phyloP scores from a whole-genome alignment of 2,329 filamentous ascomycete species.

The Sporothrix globosa region DNA sequence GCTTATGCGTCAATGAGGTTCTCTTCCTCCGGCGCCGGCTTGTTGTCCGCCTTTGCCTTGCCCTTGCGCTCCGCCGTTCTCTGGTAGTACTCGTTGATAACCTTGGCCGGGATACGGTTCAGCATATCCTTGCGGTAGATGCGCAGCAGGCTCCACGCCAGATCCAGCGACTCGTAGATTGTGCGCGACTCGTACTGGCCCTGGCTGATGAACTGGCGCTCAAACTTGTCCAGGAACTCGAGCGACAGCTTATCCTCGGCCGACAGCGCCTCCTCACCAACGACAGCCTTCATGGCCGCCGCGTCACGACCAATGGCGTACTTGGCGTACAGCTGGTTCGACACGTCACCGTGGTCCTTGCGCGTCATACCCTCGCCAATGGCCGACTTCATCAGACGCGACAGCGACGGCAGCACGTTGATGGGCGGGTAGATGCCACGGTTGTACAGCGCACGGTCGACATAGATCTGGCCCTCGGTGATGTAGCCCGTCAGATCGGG shows the following conservation, averaged over 20 bases:
- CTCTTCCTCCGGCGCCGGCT: slow-evolving; percentile 44
- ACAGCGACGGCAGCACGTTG: slow-evolving; percentile 96
- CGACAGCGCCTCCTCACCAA: slow-evolving; percentile 95
- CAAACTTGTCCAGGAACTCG: slow-evolving; percentile 98
- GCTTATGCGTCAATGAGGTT: slow-evolving; percentile 46
- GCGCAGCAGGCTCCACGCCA: slow-evolving; percentile 93
- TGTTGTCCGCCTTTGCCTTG: slow-evolving; percentile 59
- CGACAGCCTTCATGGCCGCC: slow-evolving; percentile 98
- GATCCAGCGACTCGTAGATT: slow-evolving; percentile 91
- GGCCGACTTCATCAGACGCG: slow-evolving; percentile 99
- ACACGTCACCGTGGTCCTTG: slow-evolving; percentile 96
- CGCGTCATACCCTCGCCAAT: slow-evolving; percentile 97
- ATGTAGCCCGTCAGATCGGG: slow-evolving; percentile 99
- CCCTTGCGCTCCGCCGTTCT: slow-evolving; percentile 65
- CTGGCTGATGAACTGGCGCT: slow-evolving; percentile 91
- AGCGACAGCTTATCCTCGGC: slow-evolving; percentile 97
- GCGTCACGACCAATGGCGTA: slow-evolving; percentile 99
- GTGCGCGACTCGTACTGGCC: slow-evolving; percentile 87
- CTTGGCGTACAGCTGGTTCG: slow-evolving; percentile 99
- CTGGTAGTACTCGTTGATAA: slow-evolving; percentile 82
- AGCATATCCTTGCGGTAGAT: slow-evolving; percentile 98
- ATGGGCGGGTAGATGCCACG: slow-evolving; percentile 98
- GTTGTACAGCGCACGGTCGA: slow-evolving; percentile 92
- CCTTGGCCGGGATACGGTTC: slow-evolving; percentile 87
- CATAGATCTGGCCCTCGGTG: slow-evolving; percentile 97